These are phyloP conservation scores for Rhamnella rubrinervis DNA, from an alignment of 331 rosid genomes.

Conservation along the genomic window DNA sequence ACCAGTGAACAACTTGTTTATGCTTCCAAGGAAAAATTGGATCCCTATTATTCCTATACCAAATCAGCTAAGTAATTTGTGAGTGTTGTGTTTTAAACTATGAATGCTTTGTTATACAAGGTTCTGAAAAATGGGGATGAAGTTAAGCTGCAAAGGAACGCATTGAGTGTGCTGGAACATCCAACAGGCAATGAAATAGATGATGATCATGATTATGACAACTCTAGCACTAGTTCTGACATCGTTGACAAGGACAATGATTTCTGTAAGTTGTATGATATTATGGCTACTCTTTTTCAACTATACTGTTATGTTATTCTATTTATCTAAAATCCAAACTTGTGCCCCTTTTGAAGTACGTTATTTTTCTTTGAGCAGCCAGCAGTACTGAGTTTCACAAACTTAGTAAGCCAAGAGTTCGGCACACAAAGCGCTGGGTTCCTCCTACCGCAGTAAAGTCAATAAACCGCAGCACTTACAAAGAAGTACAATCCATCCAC, in stretches of 20 bases:
- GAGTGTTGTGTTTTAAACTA: background rate
- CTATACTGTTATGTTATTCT: background rate
- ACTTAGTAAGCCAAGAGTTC: slow-evolving; percentile 41
- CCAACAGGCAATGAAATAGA: slow-evolving; percentile 59
- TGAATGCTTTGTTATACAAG: slow-evolving; percentile 25
- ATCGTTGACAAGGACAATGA: slow-evolving; percentile 51
- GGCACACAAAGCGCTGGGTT: slow-evolving; percentile 40
- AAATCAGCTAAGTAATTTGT: background rate
- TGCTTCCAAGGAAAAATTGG: background rate
- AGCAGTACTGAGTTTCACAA: slow-evolving; percentile 48
- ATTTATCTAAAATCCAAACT: background rate
- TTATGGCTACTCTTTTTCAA: background rate
- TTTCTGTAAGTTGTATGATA: slow-evolving; percentile 39
- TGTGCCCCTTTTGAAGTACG: background rate
- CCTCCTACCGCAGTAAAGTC: slow-evolving; percentile 40
- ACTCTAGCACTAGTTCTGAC: slow-evolving; percentile 61
- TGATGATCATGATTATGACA: slow-evolving; percentile 42
- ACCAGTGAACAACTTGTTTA: background rate
- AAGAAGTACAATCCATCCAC: slow-evolving; percentile 56
- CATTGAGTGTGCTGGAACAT: slow-evolving; percentile 71
- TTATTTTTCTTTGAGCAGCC: slow-evolving; percentile 36
- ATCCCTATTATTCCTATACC: background rate
- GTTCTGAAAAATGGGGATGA: slow-evolving; percentile 72
- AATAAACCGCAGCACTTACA: slow-evolving; percentile 37
- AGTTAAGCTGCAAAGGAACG: slow-evolving; percentile 76